Base-by-base conservation (phyloP, 1,284 basidiomycete species). In the Ceratobasidium sp. region DNA sequence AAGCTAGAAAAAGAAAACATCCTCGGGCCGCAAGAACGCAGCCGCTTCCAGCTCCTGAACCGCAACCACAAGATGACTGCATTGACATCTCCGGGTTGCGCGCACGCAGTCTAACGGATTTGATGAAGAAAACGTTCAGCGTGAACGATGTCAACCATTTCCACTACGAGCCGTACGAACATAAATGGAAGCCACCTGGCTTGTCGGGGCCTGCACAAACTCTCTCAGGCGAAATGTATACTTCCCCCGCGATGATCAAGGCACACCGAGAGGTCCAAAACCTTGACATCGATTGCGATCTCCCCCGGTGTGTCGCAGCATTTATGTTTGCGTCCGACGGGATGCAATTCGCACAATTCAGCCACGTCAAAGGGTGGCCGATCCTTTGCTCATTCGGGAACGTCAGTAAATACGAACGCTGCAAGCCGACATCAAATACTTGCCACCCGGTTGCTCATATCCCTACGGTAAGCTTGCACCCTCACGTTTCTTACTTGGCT, bases 291-390 rank as follows among this genome's bases (percentile, higher is more conserved):
- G 22, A 59, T 15, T 70, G 68, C 19, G 43, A 44, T 54, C 69
- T 71, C 43, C 69, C 69, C 6, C 13, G 69, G 2, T 71, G 56
- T 37, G 43, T 84, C 8, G 79, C 79, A 0, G 78, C 77, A 0
- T 69, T 85, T 4, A 83, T 84, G 80, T 62, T 85, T 17, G 84
- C 81, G 78, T 86, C 84, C 0, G 84, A 86, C 75, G 44, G 66
- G 9, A 29, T 82, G 1, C 84, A 83, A 40, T 80, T 84, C 8
- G 78, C 84, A 13, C 79, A 79, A 25, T 85, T 85, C 78, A 83
- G 84, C 0, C 80, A 34, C 15, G 81, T 82, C 0, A 80, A 81
- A 15, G 77, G 84, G 0, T 85, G 83, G 83, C 85, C 83, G 1
- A 71, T 59, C 9, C 56, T 71, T 7, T 71, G 69, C 25, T 57